Percentiles rank a stretch among this genome's conserved stretches.
These are phyloP conservation scores for Tricholoma furcatifolium DNA, from an alignment of 768 basidiomycete genomes.

Conservation along the genomic window DNA sequence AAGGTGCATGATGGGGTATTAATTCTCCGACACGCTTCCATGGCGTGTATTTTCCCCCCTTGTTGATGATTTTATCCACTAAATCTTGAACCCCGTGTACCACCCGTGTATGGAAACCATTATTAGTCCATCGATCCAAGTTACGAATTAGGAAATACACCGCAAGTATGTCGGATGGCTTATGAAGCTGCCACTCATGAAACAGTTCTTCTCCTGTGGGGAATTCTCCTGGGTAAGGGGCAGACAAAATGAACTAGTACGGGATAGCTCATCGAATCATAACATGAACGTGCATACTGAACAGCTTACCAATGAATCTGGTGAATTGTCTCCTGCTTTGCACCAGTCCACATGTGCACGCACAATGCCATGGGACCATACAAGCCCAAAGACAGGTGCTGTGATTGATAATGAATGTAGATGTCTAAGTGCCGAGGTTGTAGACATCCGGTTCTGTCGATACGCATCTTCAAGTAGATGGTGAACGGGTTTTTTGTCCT, in stretches of 20 bases:
- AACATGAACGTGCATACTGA: background rate
- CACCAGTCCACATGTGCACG: slow-evolving; percentile 60
- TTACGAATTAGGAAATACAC: slow-evolving; percentile 53
- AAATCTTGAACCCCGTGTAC: slow-evolving; percentile 37
- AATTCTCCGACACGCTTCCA: slow-evolving; percentile 48
- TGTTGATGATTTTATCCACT: slow-evolving; percentile 30
- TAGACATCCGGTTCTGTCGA: slow-evolving; percentile 57
- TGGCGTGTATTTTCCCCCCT: slow-evolving; percentile 34
- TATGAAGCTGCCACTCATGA: slow-evolving; percentile 49
- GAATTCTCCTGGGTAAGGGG: slow-evolving; percentile 36
- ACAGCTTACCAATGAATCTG: slow-evolving; percentile 30
- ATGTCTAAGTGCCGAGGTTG: slow-evolving; percentile 48
- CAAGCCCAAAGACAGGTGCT: slow-evolving; percentile 51
- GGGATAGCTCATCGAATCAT: background rate
- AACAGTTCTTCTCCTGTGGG: slow-evolving; percentile 24
- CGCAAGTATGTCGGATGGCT: slow-evolving; percentile 42
- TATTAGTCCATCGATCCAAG: slow-evolving; percentile 51
- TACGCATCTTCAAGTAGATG: slow-evolving; percentile 50
- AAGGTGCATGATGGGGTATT: slow-evolving; percentile 6
- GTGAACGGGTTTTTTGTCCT: slow-evolving; percentile 59
- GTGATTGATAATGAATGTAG: slow-evolving; percentile 43
- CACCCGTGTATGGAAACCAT: slow-evolving; percentile 39
- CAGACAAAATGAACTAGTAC: slow-evolving; percentile 52
- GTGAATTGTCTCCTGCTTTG: slow-evolving; percentile 24
- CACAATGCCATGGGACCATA: slow-evolving; percentile 52